Base-by-base conservation (phyloP, 2,329 filamentous ascomycete species). In the Botrytis porri region DNA sequence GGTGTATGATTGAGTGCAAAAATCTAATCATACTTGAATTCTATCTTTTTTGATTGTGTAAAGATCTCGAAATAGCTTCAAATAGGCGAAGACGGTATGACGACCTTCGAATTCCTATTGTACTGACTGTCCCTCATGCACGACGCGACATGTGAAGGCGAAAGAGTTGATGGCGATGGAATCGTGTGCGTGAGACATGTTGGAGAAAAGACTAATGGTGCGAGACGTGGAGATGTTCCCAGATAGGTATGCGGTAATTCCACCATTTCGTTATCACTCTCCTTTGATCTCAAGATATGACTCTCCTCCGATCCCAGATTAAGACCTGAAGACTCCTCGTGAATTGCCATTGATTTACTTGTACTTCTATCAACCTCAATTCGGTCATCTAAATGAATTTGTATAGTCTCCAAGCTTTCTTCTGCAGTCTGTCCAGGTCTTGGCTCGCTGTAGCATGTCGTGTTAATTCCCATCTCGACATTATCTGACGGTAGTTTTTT, bases 61-160 rank as follows among this genome's bases (percentile, higher is more conserved):
- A 20, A 29, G 9, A 14, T n/a, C 20, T 63, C 25, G 9, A 43
- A 43, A 6, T 0, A 29, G 61, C 37, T 43, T 63, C n/a, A 63
- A 10, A 63, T 8, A 63, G 61, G 61, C 4, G 37, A 43, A 20
- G 25, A 10, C 8, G 37, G 37, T 12, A n/a, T n/a, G 39, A 63
- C 5, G 8, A 29, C 37, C n/a, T 29, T 63, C 16, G 61, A 63
- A 63, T 63, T 22, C 37, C 61, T 41, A 18, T 29, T 43, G 18
- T 63, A 63, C 25, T 63, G 61, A n/a, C 61, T 63, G 4, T 63
- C 61, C 18, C 61, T 41, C 61, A 63, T 63, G 43, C 37, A 63
- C 16, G 39, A 63, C 1, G 37, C 61, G 37, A 63, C 61, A 63
- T 63, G 61, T 9, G 61, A 63, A 41, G 37, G 61, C 16, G 61